Conservation (phyloP, 2,329 filamentous ascomycete species). For the Hymenoscyphus albidus region DNA sequence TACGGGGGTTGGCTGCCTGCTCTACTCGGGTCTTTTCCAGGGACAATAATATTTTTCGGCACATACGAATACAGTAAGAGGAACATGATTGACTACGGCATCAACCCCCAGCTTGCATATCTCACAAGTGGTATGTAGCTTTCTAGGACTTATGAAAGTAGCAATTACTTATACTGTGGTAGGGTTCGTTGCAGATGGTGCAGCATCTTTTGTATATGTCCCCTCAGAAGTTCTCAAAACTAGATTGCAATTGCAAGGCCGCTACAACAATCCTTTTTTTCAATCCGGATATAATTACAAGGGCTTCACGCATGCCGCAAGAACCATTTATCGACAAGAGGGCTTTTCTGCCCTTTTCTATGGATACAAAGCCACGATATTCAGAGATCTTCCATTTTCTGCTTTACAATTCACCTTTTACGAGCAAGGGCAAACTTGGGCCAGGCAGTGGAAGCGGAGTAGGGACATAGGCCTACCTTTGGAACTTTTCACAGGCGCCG, state of each 20-base stretch:
- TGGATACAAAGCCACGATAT: slow-evolving; percentile 95
- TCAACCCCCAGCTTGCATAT: slow-evolving; percentile 82
- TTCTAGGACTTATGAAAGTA: not conserved
- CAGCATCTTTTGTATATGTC: slow-evolving; percentile 89
- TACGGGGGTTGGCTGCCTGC: slow-evolving; percentile 94
- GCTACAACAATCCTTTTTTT: slow-evolving; percentile 93
- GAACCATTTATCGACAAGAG: slow-evolving; percentile 79
- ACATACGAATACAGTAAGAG: slow-evolving; percentile 95
- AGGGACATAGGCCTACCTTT: slow-evolving; percentile 80
- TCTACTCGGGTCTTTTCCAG: slow-evolving; percentile 85
- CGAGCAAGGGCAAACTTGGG: slow-evolving; percentile 84
- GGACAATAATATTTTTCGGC: slow-evolving; percentile 92
- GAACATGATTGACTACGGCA: slow-evolving; percentile 75
- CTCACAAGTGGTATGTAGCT: slow-evolving; percentile 66
- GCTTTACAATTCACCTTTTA: slow-evolving; percentile 98
- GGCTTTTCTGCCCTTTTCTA: slow-evolving; percentile 85
- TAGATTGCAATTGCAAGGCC: slow-evolving; percentile 89
- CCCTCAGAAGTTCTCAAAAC: slow-evolving; percentile 98
- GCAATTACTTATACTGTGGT: slow-evolving; percentile 13
- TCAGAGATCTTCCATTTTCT: slow-evolving; percentile 91
- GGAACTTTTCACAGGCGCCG: slow-evolving; percentile 84
- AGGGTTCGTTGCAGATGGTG: slow-evolving; percentile 92
- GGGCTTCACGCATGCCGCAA: slow-evolving; percentile 75
- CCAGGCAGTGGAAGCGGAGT: slow-evolving; percentile 71
- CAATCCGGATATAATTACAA: slow-evolving; percentile 94